Percentiles rank a stretch among this genome's conserved stretches.
Evolutionary conservation across 257 asterid species (phyloP).

Genomic region (Capsicum chinense): DNA sequence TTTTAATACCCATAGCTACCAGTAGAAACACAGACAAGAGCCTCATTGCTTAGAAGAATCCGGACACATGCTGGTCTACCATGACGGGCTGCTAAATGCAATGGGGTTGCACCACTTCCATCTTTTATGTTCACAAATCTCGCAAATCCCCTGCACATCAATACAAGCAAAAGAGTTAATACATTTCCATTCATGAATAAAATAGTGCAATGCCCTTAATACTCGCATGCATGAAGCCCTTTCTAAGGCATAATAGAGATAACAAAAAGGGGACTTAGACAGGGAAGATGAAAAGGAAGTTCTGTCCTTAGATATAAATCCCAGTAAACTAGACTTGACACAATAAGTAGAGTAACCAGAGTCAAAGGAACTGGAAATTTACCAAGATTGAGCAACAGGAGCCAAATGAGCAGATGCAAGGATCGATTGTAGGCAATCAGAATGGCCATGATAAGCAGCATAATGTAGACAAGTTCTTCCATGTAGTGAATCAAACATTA

Average conservation of each 20-base stretch:
- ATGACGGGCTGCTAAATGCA: conserved; percentile 88
- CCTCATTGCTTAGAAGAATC: conserved; percentile 62
- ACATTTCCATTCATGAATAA: background rate
- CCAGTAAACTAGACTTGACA: background rate
- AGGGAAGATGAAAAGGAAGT: background rate
- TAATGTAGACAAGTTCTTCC: conserved; percentile 84
- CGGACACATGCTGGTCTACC: conserved; percentile 68
- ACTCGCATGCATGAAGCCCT: background rate
- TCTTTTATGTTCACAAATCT: conserved; percentile 81
- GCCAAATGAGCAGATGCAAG: conserved; percentile 69
- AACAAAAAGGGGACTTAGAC: background rate
- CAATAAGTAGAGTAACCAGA: background rate
- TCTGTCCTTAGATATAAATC: background rate
- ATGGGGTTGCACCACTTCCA: conserved; percentile 78
- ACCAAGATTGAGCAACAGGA: conserved; percentile 81
- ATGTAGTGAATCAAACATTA: conserved; percentile 69
- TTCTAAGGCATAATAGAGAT: background rate
- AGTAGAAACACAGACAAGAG: conserved; percentile 73
- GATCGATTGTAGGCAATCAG: conserved; percentile 70
- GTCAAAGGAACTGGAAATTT: conserved; percentile 26
- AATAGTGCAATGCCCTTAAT: background rate
- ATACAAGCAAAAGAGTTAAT: conserved; percentile 35
- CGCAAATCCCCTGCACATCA: conserved; percentile 68
- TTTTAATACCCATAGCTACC: conserved; percentile 67
- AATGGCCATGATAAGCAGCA: conserved; percentile 85